Percentiles rank a stretch among this genome's conserved stretches.
Conservation (phyloP, 805 yeast genomes). For the Nakazawaea sp. region DNA sequence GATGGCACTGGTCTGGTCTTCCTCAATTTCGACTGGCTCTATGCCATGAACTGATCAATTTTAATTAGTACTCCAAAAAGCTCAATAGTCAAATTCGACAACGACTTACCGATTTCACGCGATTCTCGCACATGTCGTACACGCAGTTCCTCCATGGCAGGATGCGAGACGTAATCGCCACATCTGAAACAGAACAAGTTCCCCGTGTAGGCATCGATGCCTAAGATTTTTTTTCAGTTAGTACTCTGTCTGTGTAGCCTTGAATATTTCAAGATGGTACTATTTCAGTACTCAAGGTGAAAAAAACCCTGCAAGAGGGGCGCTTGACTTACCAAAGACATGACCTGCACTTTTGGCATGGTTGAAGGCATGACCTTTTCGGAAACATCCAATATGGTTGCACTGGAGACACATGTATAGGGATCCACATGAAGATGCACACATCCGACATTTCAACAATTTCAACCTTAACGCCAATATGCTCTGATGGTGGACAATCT, state of each 20-base stretch:
- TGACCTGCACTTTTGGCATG: slow-evolving; percentile 46
- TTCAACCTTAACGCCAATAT: slow-evolving; percentile 34
- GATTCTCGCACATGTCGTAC: slow-evolving; percentile 19
- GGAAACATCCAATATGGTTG: slow-evolving; percentile 68
- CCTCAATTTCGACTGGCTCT: slow-evolving; percentile 19
- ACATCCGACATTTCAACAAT: slow-evolving; percentile 45
- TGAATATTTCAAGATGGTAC: too few species aligned
- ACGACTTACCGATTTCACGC: slow-evolving; percentile 14
- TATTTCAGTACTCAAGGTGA: too few species aligned
- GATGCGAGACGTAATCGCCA: slow-evolving; percentile 61
- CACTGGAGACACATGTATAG: slow-evolving; percentile 69
- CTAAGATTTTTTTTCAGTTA: too few species aligned
- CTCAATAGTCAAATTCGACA: too few species aligned
- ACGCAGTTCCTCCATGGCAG: slow-evolving; percentile 47
- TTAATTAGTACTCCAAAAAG: too few species aligned
- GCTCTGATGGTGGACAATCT: slow-evolving; percentile 27
- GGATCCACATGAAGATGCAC: slow-evolving; percentile 33
- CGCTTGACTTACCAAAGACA: slow-evolving; percentile 41
- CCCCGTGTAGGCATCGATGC: slow-evolving; percentile 61
- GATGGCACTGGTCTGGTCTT: slow-evolving; percentile 16
- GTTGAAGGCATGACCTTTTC: slow-evolving; percentile 34
- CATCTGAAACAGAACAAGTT: slow-evolving; percentile 77
- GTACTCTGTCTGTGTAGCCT: too few species aligned
- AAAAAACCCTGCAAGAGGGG: too few species aligned
- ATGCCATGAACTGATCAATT: too few species aligned